Conservation (phyloP, 116 monocot genomes). For the Phalaenopsis hybrid region DNA sequence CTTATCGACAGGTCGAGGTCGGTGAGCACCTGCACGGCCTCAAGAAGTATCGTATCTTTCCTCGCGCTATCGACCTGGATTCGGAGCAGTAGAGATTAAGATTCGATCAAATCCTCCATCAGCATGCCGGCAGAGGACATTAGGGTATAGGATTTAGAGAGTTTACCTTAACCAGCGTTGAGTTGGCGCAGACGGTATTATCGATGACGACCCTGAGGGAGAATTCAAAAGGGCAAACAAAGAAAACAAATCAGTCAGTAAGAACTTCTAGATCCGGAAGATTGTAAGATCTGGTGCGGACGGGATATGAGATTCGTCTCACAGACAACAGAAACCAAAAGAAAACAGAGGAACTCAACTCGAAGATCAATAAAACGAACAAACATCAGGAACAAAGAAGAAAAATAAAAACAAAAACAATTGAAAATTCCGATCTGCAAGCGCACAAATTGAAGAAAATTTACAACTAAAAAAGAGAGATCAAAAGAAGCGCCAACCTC, state of each 20-base stretch:
- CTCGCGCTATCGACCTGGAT: slow-evolving; percentile 27
- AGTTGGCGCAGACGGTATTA: slow-evolving; percentile 21
- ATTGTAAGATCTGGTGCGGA: background rate
- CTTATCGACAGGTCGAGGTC: slow-evolving; percentile 32
- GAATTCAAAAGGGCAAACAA: background rate
- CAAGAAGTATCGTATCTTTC: slow-evolving; percentile 31
- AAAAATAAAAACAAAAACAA: background rate
- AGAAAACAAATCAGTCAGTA: background rate
- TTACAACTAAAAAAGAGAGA: no score
- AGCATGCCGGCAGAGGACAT: background rate
- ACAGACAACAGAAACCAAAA: background rate
- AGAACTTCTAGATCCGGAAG: background rate
- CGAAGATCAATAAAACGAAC: background rate
- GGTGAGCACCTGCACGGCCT: slow-evolving; percentile 28
- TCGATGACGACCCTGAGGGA: slow-evolving; percentile 34
- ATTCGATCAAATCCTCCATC: background rate
- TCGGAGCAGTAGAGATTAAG: background rate
- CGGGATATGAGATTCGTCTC: background rate
- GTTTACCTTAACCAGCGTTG: slow-evolving; percentile 29
- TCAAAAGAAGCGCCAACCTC: slow-evolving; percentile 13
- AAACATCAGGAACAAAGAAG: background rate
- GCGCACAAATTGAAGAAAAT: background rate
- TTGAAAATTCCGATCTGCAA: background rate
- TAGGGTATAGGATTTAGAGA: background rate
- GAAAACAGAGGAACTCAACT: background rate